Percentiles rank a stretch among this genome's conserved stretches.
These are phyloP conservation scores for Wickerhamiella infanticola DNA, from an alignment of 1,139 yeast genomes.

Conservation along the genomic window DNA sequence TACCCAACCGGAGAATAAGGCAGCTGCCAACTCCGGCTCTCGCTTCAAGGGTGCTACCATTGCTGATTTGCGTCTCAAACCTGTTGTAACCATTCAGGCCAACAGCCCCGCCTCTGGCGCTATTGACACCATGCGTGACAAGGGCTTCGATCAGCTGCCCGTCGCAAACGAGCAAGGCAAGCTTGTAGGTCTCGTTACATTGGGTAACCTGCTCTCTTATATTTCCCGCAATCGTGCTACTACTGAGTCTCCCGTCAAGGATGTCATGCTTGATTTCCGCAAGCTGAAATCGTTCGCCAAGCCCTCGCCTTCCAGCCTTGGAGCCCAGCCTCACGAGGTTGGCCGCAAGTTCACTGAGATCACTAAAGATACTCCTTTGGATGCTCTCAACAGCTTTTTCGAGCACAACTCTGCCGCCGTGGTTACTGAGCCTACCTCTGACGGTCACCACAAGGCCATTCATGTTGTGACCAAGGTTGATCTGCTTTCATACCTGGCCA, in stretches of 20 bases:
- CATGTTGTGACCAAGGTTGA: slow-evolving; percentile 85
- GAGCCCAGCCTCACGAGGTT: slow-evolving; percentile 36
- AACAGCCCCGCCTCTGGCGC: slow-evolving; percentile 51
- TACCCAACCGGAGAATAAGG: slow-evolving; percentile 32
- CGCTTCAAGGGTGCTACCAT: slow-evolving; percentile 46
- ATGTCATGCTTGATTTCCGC: slow-evolving; percentile 61
- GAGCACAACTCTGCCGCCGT: slow-evolving; percentile 80
- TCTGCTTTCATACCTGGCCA: slow-evolving; percentile 48
- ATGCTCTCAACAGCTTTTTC: slow-evolving; percentile 61
- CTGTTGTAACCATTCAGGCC: slow-evolving; percentile 61
- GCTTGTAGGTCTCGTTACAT: slow-evolving; percentile 61
- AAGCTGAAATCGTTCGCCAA: slow-evolving; percentile 38
- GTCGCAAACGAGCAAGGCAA: slow-evolving; percentile 48
- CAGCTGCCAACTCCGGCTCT: slow-evolving; percentile 31
- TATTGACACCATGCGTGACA: slow-evolving; percentile 52
- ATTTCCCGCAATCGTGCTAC: slow-evolving; percentile 50
- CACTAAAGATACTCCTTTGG: slow-evolving; percentile 51
- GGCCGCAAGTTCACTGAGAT: slow-evolving; percentile 57
- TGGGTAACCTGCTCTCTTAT: slow-evolving; percentile 55
- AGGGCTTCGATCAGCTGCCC: slow-evolving; percentile 79
- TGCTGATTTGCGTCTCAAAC: slow-evolving; percentile 57
- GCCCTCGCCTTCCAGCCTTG: slow-evolving; percentile 19
- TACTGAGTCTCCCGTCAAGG: slow-evolving; percentile 43
- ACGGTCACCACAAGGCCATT: slow-evolving; percentile 41
- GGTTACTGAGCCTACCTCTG: slow-evolving; percentile 41